These are phyloP conservation scores for Cryoendolithus antarcticus DNA, from an alignment of 2,329 filamentous ascomycete species.

Conservation along the genomic window DNA sequence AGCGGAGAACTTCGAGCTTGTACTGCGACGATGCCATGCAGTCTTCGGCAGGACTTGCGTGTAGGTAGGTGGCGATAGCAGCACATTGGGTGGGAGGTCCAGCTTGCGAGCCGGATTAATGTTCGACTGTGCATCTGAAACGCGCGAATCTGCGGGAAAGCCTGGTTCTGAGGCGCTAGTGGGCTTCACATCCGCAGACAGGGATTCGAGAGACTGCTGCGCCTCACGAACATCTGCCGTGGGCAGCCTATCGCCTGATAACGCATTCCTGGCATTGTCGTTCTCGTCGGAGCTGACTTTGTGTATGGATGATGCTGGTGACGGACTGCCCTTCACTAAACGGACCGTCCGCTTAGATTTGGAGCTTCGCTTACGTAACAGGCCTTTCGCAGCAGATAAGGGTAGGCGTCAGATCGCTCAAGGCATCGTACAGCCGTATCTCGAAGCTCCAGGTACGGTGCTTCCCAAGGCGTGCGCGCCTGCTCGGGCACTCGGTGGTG, in stretches of 20 bases:
- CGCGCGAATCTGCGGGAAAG: constrained; percentile 14
- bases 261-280: too few species aligned
- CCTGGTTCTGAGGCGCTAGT: constrained; percentile 17
- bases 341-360: too few species aligned
- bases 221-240: too few species aligned
- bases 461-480: not conserved
- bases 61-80: constrained; percentile 13
- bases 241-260: too few species aligned
- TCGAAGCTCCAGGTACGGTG: too few species aligned
- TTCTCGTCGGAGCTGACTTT: too few species aligned
- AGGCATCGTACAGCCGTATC: too few species aligned
- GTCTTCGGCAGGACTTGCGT: constrained; percentile 10
- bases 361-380: too few species aligned
- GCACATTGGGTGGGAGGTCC: constrained; percentile 11
- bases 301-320: too few species aligned
- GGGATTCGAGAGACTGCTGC: constrained; percentile 2
- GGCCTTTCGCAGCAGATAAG: not conserved
- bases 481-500: not conserved
- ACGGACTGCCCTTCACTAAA: too few species aligned
- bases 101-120: constrained; percentile 15
- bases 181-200: constrained; percentile 9
- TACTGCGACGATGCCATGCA: constrained; percentile 16
- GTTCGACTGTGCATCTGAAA: constrained; percentile 17
- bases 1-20: constrained; percentile 16
- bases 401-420: too few species aligned